These are phyloP conservation scores for Debaryomyces singareniensis DNA, from an alignment of 1,139 yeast species.

Conservation along the genomic window DNA sequence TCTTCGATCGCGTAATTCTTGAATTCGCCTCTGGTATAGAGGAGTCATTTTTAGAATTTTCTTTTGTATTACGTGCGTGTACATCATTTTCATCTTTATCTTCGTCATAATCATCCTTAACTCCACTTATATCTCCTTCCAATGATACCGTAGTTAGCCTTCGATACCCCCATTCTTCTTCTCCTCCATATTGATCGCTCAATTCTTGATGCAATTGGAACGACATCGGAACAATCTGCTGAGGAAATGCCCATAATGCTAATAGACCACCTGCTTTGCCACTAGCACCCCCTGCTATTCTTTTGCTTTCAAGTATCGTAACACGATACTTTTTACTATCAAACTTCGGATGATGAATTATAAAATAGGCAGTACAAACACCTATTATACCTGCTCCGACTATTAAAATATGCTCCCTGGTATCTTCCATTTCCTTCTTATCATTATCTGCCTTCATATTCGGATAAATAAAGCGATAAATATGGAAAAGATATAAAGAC, in stretches of 20 bases:
- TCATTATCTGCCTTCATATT: too few species aligned
- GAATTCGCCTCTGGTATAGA: slow-evolving; percentile 12
- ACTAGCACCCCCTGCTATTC: slow-evolving; percentile 96
- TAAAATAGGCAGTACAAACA: slow-evolving; percentile 86
- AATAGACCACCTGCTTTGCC: slow-evolving; percentile 97
- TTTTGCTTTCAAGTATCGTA: slow-evolving; percentile 80
- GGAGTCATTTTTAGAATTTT: slow-evolving; percentile 3
- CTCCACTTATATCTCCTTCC: slow-evolving; percentile 66
- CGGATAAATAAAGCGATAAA: too few species aligned
- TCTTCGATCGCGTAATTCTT: slow-evolving; percentile 12
- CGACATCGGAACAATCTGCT: slow-evolving; percentile 84
- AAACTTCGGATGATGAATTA: slow-evolving; percentile 77
- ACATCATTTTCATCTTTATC: slow-evolving; percentile 10
- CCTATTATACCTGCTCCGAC: slow-evolving; percentile 97
- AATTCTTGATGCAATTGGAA: slow-evolving; percentile 82
- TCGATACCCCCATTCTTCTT: slow-evolving; percentile 86
- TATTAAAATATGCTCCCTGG: slow-evolving; percentile 61
- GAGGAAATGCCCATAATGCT: slow-evolving; percentile 96
- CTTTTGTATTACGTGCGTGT: slow-evolving; percentile 10
- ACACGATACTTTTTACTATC: slow-evolving; percentile 69
- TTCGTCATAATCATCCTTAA: slow-evolving; percentile 16
- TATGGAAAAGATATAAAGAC: too few species aligned
- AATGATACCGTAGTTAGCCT: slow-evolving; percentile 79
- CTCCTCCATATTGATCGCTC: slow-evolving; percentile 74
- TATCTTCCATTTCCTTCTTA: slow-evolving; percentile 29